A percentile compares a stretch with the other conserved stretches of the same genome.
Conservation (phyloP, 2,329 filamentous ascomycete genomes). For the Claviceps fusiformis region DNA sequence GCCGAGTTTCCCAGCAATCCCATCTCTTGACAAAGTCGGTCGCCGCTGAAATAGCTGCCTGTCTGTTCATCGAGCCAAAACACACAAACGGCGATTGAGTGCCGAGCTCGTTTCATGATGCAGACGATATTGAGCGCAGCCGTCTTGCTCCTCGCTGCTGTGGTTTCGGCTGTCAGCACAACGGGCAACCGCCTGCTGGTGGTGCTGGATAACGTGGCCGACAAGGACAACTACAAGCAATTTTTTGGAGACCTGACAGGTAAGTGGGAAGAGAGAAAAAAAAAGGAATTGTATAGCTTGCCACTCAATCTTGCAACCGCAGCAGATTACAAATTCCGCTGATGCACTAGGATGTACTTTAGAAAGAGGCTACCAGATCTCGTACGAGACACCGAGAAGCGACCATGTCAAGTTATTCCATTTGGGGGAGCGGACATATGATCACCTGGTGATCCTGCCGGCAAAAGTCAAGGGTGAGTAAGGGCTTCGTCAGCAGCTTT, state of each 20-base stretch:
- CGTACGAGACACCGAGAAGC: conserved; percentile 73
- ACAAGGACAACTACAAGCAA: conserved; percentile 71
- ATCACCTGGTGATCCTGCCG: conserved; percentile 82
- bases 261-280: conserved; percentile 26
- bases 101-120: conserved; percentile 35
- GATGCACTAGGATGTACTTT: conserved; percentile 10
- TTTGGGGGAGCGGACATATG: conserved; percentile 77
- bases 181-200: conserved; percentile 71
- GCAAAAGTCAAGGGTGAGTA: conserved; percentile 70
- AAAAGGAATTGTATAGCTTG: neutral
- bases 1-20: neutral
- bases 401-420: conserved; percentile 65
- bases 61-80: neutral
- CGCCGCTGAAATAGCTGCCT: neutral
- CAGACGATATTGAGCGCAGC: conserved; percentile 60
- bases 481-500: neutral
- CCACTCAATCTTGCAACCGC: neutral
- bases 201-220: conserved; percentile 67
- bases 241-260: conserved; percentile 63
- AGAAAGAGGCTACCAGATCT: conserved; percentile 75
- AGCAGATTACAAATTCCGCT: conserved; percentile 5
- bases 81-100: neutral
- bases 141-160: conserved; percentile 50
- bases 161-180: conserved; percentile 64
- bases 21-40: neutral